A percentile compares a stretch with the other conserved stretches of the same genome.
Evolutionary conservation across 768 basidiomycete genomes (phyloP).

Genomic region (Leccinum olivaceopallidum): DNA sequence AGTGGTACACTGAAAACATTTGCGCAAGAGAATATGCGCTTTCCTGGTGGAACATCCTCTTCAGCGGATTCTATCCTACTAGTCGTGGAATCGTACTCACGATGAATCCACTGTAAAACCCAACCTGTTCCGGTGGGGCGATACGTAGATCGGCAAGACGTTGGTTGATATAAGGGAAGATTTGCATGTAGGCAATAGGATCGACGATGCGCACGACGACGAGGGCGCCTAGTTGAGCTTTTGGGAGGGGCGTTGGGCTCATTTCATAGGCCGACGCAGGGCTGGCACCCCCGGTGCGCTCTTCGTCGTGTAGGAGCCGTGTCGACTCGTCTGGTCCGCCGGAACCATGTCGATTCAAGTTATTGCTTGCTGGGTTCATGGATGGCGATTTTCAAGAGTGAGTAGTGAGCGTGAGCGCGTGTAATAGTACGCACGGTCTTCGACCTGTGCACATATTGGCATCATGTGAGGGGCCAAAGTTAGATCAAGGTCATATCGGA

Average conservation of each 20-base stretch:
- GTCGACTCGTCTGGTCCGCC: constrained; percentile 1
- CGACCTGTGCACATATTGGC: not conserved
- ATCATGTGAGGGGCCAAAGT: not conserved
- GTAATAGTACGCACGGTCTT: not conserved
- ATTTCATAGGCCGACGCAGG: not conserved
- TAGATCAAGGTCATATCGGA: not conserved
- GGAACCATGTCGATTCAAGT: not conserved
- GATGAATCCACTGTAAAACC: constrained; percentile 10
- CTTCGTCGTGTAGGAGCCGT: constrained; percentile 3
- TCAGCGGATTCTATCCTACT: not conserved
- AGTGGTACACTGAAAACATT: constrained; percentile 9
- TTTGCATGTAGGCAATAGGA: constrained; percentile 6
- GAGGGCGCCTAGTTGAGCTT: constrained; percentile 4
- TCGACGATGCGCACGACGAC: not conserved
- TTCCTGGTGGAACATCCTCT: not conserved
- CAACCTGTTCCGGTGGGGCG: constrained; percentile 7
- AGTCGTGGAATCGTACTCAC: not conserved
- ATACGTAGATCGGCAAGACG: constrained; percentile 4
- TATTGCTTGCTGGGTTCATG: not conserved
- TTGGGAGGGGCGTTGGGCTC: not conserved
- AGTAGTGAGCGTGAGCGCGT: not conserved
- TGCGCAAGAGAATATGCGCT: constrained; percentile 5
- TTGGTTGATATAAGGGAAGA: constrained; percentile 13
- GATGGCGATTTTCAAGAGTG: not conserved
- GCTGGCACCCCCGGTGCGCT: not conserved